Evolutionary conservation across 2,329 filamentous ascomycete genomes (phyloP).

Genomic region (Bertia moriformis): DNA sequence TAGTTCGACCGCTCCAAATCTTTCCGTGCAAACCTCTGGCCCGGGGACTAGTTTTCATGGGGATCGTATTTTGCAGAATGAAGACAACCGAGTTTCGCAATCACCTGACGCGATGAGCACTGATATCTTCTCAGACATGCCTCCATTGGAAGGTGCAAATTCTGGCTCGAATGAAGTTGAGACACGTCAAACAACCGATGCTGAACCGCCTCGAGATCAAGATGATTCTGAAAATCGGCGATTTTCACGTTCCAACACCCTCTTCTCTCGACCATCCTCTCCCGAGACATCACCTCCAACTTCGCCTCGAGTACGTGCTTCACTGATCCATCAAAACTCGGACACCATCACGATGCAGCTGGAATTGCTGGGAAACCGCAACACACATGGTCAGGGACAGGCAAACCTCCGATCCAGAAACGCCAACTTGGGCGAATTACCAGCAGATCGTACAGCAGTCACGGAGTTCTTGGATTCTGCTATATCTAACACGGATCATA

Average conservation of each 20-base stretch:
- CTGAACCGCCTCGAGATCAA: neutral
- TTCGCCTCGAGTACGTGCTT: constrained; percentile 23
- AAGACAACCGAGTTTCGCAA: constrained; percentile 19
- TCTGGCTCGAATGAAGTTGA: neutral
- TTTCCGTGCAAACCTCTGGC: neutral
- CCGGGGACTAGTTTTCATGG: neutral
- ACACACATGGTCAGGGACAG: constrained; percentile 8
- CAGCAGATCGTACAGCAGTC: neutral
- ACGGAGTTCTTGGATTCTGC: neutral
- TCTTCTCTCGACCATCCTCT: constrained; percentile 21
- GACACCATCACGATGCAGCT: constrained; percentile 26
- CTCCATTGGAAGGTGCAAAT: constrained; percentile 9
- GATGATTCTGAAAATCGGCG: constrained; percentile 7
- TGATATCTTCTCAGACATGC: constrained; percentile 14
- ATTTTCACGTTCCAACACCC: constrained; percentile 19
- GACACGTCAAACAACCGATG: neutral
- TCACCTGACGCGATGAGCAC: constrained; percentile 20
- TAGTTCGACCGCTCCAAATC: neutral
- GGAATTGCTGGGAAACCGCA: constrained; percentile 18
- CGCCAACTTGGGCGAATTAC: constrained; percentile 2
- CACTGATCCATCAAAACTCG: constrained; percentile 22
- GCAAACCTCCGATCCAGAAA: constrained; percentile 6
- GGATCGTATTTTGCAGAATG: constrained; percentile 8
- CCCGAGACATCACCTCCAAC: constrained; percentile 21
- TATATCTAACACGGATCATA: constrained; percentile 8